Base-by-base conservation (phyloP, 148 eudicot genomes). In the Amaranthus hypochondriacus region DNA sequence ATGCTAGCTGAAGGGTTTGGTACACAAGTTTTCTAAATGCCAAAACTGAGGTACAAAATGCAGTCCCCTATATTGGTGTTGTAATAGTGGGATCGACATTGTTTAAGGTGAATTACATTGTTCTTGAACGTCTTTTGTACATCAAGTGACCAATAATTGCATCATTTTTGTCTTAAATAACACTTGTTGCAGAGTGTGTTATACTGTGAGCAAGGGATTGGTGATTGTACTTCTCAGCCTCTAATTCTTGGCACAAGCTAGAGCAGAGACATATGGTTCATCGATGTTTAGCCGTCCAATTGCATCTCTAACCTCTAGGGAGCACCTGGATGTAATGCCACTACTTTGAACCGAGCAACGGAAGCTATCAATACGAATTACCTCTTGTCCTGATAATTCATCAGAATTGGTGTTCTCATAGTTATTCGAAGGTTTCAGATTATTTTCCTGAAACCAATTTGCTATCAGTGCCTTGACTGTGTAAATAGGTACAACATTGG, bases 401-500 rank as follows among this genome's bases (percentile, higher is more conserved):
- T 69, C 68, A 12, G 47, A 62, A 61, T 71, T 14, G 46, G 67
- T 57, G 73, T 49, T 55, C 6, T 76, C 84, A 67, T 75, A 49
- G 50, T 56, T 66, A 6, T 39, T 73, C 0, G 80, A 65, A 66
- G 84, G 68, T 50, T 81, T 83, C 63, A 89, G 66, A 63, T 85
- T 77, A 81, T 90, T 87, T 75, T 90, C 96, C 78, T 83, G 87
- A 9, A 90, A 83, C 99, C 99, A 95, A 77, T 86, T 92, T 66
- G 85, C 76, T 81, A 95, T 86, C 71, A 95, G 82, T 72, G 89
- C 94, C 81, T 92, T 92, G 73, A 95, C 95, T 18, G 97, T 95
- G 70, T 90, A 86, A 78, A 90, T 95, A 13, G 96, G 85, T 70
- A 87, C 87, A 53, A 92, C 74, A 82, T 90, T 89, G 0, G 78